phyloP scores from a whole-genome alignment of 2,329 filamentous ascomycete genomes.

The Chaetomiaceae sp. region DNA sequence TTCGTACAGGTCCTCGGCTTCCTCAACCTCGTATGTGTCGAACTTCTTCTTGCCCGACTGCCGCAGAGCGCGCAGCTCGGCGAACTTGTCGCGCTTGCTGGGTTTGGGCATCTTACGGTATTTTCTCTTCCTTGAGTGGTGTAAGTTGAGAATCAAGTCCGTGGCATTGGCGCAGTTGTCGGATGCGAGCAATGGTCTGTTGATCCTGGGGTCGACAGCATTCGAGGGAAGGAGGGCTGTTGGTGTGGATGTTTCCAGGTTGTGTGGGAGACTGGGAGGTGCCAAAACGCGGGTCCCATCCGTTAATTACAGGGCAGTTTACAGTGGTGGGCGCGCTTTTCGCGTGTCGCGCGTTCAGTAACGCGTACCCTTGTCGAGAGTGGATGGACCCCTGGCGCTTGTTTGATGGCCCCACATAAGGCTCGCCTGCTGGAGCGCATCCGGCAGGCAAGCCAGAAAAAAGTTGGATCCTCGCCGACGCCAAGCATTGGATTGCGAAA shows the following conservation, averaged over 20 bases:
- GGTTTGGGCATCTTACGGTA: constrained; percentile 38
- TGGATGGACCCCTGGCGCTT: background rate
- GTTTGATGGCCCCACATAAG: background rate
- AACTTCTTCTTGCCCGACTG: constrained; percentile 88
- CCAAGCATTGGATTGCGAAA: constrained; percentile 9
- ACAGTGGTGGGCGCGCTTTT: constrained; percentile 13
- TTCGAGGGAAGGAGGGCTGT: background rate
- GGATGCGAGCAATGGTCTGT: background rate
- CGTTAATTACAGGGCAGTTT: constrained; percentile 11
- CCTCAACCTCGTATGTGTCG: constrained; percentile 78
- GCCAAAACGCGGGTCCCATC: constrained; percentile 4
- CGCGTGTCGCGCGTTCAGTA: constrained; percentile 10
- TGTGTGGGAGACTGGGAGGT: background rate
- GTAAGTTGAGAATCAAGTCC: background rate
- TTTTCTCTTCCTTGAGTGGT: background rate
- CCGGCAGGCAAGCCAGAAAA: constrained; percentile 11
- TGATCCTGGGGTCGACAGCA: background rate
- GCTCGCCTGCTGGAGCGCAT: too few species aligned
- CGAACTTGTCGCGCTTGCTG: constrained; percentile 52
- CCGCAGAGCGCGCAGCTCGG: constrained; percentile 78
- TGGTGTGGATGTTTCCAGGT: background rate
- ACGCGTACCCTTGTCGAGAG: constrained; percentile 9
- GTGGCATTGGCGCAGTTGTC: background rate
- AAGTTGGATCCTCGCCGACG: constrained; percentile 3
- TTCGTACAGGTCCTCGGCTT: constrained; percentile 84